A percentile compares a stretch with the other conserved stretches of the same genome.
These are phyloP conservation scores for Paramecium sexaurelia DNA, from an alignment of 73 alveolate genomes.

Conservation along the genomic window DNA sequence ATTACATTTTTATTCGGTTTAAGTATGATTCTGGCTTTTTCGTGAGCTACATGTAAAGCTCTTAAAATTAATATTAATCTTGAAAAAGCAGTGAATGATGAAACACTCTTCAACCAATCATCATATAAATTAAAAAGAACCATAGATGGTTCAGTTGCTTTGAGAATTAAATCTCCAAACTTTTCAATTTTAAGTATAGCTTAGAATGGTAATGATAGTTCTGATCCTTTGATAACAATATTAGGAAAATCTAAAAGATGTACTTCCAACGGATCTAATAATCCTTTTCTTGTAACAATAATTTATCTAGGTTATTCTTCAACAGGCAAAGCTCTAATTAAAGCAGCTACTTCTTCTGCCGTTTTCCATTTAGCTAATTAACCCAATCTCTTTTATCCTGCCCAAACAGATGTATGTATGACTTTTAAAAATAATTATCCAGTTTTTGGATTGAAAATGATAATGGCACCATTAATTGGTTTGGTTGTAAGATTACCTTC, in stretches of 20 bases:
- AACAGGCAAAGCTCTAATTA: constrained; percentile 99
- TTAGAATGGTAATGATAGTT: constrained; percentile 98
- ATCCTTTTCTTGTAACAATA: constrained; percentile 99
- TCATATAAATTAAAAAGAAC: constrained; percentile 98
- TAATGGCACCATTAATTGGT: constrained; percentile 99
- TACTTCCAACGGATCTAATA: constrained; percentile 99
- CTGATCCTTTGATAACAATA: constrained; percentile 99
- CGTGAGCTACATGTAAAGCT: constrained; percentile 99
- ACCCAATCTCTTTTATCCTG: constrained; percentile 99
- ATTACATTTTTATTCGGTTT: constrained; percentile 97
- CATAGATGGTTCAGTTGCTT: constrained; percentile 99
- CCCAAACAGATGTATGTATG: constrained; percentile 99
- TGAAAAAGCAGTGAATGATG: constrained; percentile 92
- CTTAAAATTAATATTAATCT: constrained; percentile 97
- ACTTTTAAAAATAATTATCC: constrained; percentile 99
- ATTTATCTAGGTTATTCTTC: constrained; percentile 99
- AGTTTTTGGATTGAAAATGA: constrained; percentile 99
- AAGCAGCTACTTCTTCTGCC: constrained; percentile 99
- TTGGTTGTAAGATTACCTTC: constrained; percentile 99
- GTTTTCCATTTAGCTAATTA: constrained; percentile 99
- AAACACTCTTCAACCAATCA: constrained; percentile 98
- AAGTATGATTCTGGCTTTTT: constrained; percentile 97
- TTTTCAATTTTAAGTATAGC: constrained; percentile 86
- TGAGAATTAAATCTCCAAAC: constrained; percentile 94
- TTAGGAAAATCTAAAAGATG: constrained; percentile 99